phyloP scores from a whole-genome alignment of 1,284 basidiomycete genomes.

The Apiotrichum porosum region DNA sequence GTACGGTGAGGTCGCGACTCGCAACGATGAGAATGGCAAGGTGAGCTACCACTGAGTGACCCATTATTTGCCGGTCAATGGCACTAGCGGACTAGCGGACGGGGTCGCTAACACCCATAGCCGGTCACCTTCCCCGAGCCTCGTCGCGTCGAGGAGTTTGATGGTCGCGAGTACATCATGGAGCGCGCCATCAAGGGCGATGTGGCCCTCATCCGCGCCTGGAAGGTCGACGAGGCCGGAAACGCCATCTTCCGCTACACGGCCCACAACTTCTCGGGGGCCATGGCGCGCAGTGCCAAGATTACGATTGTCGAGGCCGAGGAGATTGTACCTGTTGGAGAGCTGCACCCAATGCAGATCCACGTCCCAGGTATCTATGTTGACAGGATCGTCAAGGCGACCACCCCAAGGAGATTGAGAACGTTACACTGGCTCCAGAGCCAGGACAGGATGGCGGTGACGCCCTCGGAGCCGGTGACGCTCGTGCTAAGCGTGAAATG shows the following conservation, averaged over 20 bases:
- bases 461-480: constrained; percentile 47
- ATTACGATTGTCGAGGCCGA: constrained; percentile 85
- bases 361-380: constrained; percentile 81
- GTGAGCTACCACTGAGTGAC: constrained; percentile 67
- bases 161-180: constrained; percentile 76
- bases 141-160: constrained; percentile 74
- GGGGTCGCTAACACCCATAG: constrained; percentile 26
- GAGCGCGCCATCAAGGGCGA: constrained; percentile 83
- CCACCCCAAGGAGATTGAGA: constrained; percentile 74
- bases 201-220: constrained; percentile 84
- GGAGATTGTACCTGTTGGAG: constrained; percentile 81
- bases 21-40: constrained; percentile 64
- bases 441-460: constrained; percentile 22
- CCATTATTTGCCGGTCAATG: no score
- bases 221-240: constrained; percentile 89
- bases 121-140: constrained; percentile 62
- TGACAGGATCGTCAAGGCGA: constrained; percentile 76
- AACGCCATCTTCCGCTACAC: constrained; percentile 83
- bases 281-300: constrained; percentile 84
- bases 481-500: constrained; percentile 55
- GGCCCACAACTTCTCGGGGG: constrained; percentile 79
- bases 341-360: constrained; percentile 75
- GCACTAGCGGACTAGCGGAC: no score
- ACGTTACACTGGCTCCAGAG: constrained; percentile 54
- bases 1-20: constrained; percentile 10